A percentile compares a stretch with the other conserved stretches of the same genome.
These are phyloP conservation scores for Metarhizium robertsii DNA, from an alignment of 2,329 filamentous ascomycete genomes.

Conservation along the genomic window DNA sequence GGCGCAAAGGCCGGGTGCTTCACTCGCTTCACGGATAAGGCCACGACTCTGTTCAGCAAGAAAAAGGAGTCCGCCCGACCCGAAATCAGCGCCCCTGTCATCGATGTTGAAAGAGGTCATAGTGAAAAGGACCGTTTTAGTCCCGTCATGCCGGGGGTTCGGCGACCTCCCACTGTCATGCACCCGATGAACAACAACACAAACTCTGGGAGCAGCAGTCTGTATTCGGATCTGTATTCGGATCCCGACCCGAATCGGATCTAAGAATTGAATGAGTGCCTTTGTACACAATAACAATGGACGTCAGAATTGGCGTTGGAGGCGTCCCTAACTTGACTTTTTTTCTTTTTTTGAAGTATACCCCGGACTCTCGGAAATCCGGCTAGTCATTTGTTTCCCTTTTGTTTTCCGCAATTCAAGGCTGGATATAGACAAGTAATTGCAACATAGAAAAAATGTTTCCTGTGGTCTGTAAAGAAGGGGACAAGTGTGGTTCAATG, in stretches of 20 bases:
- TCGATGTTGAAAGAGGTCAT: constrained; percentile 27
- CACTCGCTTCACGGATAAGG: not conserved
- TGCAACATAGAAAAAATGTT: not conserved
- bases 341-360: not conserved
- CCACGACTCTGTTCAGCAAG: not conserved
- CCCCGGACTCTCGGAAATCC: not conserved
- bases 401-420: not conserved
- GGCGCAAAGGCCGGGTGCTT: constrained; percentile 24
- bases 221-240: constrained; percentile 44
- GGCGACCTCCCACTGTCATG: constrained; percentile 47
- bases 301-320: not conserved
- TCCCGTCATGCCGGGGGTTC: constrained; percentile 45
- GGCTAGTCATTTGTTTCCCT: not conserved
- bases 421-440: not conserved
- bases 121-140: constrained; percentile 29
- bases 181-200: constrained; percentile 38
- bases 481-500: not conserved
- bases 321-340: not conserved
- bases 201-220: constrained; percentile 26
- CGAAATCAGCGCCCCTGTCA: constrained; percentile 22
- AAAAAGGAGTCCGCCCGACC: constrained; percentile 16
- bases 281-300: not conserved
- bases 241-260: constrained; percentile 41
- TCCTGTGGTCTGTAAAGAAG: not conserved
- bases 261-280: constrained; percentile 14